Percentiles rank a stretch among this genome's conserved stretches.
phyloP scores from a whole-genome alignment of 768 basidiomycete genomes.

The Phanerochaete sordida region DNA sequence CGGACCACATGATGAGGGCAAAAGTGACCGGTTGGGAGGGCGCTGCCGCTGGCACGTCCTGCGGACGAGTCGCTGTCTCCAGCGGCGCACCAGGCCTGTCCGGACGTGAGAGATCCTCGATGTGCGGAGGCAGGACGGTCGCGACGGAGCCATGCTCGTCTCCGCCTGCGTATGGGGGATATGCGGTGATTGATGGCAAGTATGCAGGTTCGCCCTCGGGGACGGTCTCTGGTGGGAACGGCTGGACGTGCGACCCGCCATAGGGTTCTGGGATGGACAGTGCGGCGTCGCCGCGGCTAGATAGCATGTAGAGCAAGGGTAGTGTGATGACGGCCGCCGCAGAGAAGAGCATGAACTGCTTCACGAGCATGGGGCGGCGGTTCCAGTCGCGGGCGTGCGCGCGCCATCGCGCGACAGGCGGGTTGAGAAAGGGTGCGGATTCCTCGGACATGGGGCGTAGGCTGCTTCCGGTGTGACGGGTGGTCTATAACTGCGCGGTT shows the following conservation, averaged over 20 bases:
- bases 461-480: not conserved
- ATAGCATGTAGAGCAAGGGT: not conserved
- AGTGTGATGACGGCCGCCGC: not conserved
- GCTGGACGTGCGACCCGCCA: not conserved
- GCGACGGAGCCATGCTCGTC: not conserved
- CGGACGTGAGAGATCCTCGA: not conserved
- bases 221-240: not conserved
- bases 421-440: not conserved
- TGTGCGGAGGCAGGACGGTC: not conserved
- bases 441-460: not conserved
- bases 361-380: not conserved
- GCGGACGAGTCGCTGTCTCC: not conserved
- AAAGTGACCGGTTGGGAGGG: slow-evolving; percentile 24
- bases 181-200: not conserved
- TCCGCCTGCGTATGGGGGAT: not conserved
- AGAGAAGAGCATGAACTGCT: not conserved
- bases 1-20: slow-evolving; percentile 41
- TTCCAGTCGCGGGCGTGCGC: not conserved
- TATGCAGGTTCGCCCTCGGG: not conserved
- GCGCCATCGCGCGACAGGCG: not conserved
- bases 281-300: not conserved
- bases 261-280: not conserved
- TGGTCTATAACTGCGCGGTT: not conserved
- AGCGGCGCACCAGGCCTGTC: not conserved
- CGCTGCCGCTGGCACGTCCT: not conserved